phyloP scores from a whole-genome alignment of 257 asterid species.

The Lavandula angustifolia region DNA sequence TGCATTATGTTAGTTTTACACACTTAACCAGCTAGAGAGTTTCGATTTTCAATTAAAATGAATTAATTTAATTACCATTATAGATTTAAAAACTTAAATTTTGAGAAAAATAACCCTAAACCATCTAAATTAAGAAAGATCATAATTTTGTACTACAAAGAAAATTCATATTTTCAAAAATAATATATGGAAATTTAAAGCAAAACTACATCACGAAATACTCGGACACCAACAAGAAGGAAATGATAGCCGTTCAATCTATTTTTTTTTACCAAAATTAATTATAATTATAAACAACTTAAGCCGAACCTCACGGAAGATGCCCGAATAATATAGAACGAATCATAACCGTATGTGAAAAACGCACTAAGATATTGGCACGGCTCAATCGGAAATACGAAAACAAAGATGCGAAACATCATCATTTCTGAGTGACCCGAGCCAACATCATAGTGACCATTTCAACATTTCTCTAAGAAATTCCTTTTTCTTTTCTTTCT shows the following conservation, averaged over 20 bases:
- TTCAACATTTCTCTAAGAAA: conserved; percentile 29
- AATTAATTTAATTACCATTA: too few relatives aligned
- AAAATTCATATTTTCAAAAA: too few relatives aligned
- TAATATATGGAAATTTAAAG: not conserved
- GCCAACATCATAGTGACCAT: conserved; percentile 54
- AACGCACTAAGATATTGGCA: conserved; percentile 63
- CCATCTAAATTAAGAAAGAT: too few relatives aligned
- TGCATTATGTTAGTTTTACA: too few relatives aligned
- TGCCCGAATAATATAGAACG: not conserved
- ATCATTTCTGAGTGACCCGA: conserved; percentile 50
- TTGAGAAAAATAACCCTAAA: too few relatives aligned
- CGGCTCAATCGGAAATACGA: conserved; percentile 61
- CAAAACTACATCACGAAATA: conserved; percentile 1
- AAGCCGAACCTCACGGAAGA: conserved; percentile 11
- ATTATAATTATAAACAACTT: not conserved
- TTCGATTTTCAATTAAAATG: too few relatives aligned
- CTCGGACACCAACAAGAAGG: not conserved
- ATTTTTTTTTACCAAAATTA: not conserved
- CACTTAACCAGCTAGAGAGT: too few relatives aligned
- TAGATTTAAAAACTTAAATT: too few relatives aligned
- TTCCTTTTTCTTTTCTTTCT: not conserved
- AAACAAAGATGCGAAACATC: not conserved
- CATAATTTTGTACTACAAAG: too few relatives aligned
- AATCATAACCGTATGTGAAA: conserved; percentile 30
- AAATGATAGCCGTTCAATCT: not conserved